A percentile compares a stretch with the other conserved stretches of the same genome.
These are phyloP conservation scores for Stachybotrys echinatus DNA, from an alignment of 2,329 filamentous ascomycete genomes.

Conservation along the genomic window DNA sequence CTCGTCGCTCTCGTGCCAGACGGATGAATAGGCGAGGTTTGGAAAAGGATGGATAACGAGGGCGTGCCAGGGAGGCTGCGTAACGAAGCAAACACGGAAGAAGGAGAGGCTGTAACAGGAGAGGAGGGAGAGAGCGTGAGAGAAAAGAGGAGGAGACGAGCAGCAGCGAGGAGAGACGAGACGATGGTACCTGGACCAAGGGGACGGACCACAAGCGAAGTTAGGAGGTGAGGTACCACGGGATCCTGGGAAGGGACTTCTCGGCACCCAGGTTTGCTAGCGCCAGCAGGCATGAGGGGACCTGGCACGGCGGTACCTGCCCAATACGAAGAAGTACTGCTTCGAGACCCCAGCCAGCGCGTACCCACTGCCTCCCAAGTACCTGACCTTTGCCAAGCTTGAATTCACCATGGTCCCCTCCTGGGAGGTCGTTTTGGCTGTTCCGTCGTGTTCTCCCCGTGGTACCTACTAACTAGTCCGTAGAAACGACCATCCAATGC, in stretches of 20 bases:
- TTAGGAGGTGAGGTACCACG: constrained; percentile 9
- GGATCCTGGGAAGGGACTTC: not conserved
- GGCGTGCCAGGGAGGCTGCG: not conserved
- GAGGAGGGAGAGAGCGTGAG: constrained; percentile 5
- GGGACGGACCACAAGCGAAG: not conserved
- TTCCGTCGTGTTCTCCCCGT: too few relatives aligned
- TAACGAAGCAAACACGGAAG: not conserved
- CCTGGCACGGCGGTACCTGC: not conserved
- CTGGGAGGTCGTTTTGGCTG: not conserved
- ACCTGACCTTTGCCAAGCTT: not conserved
- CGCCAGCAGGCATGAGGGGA: not conserved
- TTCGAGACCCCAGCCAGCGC: not conserved
- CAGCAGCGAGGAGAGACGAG: constrained; percentile 9
- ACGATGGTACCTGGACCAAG: not conserved
- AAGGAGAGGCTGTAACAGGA: not conserved
- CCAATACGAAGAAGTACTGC: not conserved
- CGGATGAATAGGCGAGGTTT: constrained; percentile 12
- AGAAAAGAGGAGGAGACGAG: constrained; percentile 9
- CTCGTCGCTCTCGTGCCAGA: constrained; percentile 25
- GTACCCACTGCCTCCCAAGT: constrained; percentile 1
- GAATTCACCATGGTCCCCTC: not conserved
- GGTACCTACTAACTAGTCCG: too few relatives aligned
- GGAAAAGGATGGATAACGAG: not conserved
- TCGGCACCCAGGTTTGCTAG: not conserved
- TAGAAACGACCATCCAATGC: not conserved